phyloP scores from a whole-genome alignment of 345 rosid species.

The Linum usitatissimum region DNA sequence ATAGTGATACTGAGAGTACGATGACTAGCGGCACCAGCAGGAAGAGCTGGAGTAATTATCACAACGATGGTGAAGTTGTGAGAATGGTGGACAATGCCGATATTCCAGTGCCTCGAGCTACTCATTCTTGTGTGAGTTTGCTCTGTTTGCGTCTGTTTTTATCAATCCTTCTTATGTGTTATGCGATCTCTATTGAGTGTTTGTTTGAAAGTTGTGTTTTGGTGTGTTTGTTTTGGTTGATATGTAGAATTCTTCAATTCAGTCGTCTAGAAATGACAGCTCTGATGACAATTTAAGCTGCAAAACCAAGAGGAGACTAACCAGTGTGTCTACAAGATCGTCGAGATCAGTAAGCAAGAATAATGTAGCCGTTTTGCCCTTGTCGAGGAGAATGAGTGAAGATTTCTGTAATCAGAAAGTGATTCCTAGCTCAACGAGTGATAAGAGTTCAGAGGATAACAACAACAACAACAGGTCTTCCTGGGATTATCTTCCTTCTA shows the following conservation, averaged over 20 bases:
- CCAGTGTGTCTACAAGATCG: slow-evolving; percentile 19
- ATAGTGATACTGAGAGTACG: slow-evolving; percentile 35
- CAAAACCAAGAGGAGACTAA: slow-evolving; percentile 23
- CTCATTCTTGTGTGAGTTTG: slow-evolving; percentile 5
- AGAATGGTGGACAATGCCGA: slow-evolving; percentile 22
- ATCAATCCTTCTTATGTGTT: neutral
- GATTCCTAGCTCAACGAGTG: slow-evolving; percentile 2
- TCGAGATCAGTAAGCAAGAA: slow-evolving; percentile 18
- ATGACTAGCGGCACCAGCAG: slow-evolving; percentile 16
- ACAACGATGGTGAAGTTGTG: slow-evolving; percentile 15
- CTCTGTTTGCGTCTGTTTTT: slow-evolving; percentile 18
- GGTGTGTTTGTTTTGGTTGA: neutral
- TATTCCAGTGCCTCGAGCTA: slow-evolving; percentile 13
- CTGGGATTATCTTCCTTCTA: slow-evolving; percentile 50
- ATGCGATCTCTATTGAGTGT: neutral
- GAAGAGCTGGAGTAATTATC: slow-evolving; percentile 42
- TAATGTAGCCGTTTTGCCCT: slow-evolving; percentile 5
- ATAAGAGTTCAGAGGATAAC: slow-evolving; percentile 23
- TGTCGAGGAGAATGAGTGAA: slow-evolving; percentile 17
- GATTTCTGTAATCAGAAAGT: slow-evolving; percentile 19
- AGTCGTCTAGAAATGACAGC: slow-evolving; percentile 16
- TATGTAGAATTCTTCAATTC: slow-evolving; percentile 25
- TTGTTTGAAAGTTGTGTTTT: neutral
- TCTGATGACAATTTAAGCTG: slow-evolving; percentile 25
- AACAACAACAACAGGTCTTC: slow-evolving; percentile 14